Evolutionary conservation across 164 flowering plant species (phyloP), one percentile per base, ranked within the genome.

Genomic region (Vitis rotundifolia): DNA sequence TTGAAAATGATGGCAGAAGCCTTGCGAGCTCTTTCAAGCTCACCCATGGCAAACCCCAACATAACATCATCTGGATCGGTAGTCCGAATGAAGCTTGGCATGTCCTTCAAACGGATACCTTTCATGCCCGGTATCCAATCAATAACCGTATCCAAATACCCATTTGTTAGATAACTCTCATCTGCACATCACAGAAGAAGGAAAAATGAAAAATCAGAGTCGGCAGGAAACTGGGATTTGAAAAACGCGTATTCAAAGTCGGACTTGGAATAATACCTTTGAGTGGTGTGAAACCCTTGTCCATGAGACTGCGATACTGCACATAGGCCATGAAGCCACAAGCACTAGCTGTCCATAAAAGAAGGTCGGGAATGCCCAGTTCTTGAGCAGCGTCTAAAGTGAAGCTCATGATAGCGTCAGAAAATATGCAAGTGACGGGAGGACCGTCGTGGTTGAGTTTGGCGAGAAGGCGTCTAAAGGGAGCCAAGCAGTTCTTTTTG

Each of bases 341-440:
- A 26, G 80, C 83, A 56, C 79, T 72, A 2, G 79, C 49, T 0
- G 83, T 73, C 76, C 75, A 82, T 51, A 80, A 74, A 18, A 73
- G 18, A 9, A 78, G 78, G 15, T 67, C 68, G 9, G 80, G 82
- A 29, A 83, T 56, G 5, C 77, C 77, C 0, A 80, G 58, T 68
- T 77, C 66, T 52, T 76, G 68, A 15, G 84, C 84, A 28, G 79
- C 84, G 22, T 57, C 19, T 11, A 76, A n/a, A 22, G 79, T 68
- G 66, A 80, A 80, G 64, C 58, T 52, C 86, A 80, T 80, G 66
- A 70, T 53, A 0, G 77, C 82, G 59, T 83, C 86, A 2, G 82
- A 74, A 10, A 80, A 68, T 8, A 80, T 75, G 64, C 82, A 75
- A 2, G 67, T 68, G 67, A 82, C 78, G 13, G 70, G 78, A 1